phyloP scores from a whole-genome alignment of 169 alveolate genomes.

The Amoebophrya sp. region DNA sequence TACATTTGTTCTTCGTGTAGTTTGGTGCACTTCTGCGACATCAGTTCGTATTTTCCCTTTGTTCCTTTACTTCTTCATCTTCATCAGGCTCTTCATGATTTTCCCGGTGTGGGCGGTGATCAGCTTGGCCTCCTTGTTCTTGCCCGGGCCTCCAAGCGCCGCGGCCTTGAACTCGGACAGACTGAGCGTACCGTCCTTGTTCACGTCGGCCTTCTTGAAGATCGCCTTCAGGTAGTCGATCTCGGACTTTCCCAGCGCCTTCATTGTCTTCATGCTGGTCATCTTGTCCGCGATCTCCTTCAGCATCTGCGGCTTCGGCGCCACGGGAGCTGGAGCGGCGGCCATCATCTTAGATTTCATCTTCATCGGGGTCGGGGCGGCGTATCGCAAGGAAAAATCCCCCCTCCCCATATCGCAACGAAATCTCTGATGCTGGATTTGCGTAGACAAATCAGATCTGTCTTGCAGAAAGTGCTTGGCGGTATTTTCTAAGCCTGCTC shows the following conservation, averaged over 20 bases:
- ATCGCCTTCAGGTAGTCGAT: neutral
- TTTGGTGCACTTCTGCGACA: too few relatives aligned
- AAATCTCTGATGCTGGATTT: too few relatives aligned
- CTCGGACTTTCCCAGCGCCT: neutral
- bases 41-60: too few relatives aligned
- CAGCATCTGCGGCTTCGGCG: neutral
- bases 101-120: conserved; percentile 8
- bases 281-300: neutral
- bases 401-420: too few relatives aligned
- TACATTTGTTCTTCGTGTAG: too few relatives aligned
- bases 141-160: neutral
- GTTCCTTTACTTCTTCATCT: neutral
- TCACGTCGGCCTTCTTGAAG: conserved; percentile 8
- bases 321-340: too few relatives aligned
- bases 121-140: neutral
- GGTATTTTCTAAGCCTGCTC: too few relatives aligned
- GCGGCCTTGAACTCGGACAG: neutral
- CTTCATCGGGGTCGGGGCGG: too few relatives aligned
- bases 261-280: neutral
- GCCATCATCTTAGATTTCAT: too few relatives aligned
- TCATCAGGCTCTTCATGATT: neutral
- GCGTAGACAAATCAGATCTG: too few relatives aligned
- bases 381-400: too few relatives aligned
- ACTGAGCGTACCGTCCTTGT: neutral
- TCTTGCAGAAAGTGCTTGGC: too few relatives aligned